Percentiles rank a stretch among this genome's conserved stretches.
phyloP scores from a whole-genome alignment of 805 yeast genomes.

The Yueomyces sinensis region DNA sequence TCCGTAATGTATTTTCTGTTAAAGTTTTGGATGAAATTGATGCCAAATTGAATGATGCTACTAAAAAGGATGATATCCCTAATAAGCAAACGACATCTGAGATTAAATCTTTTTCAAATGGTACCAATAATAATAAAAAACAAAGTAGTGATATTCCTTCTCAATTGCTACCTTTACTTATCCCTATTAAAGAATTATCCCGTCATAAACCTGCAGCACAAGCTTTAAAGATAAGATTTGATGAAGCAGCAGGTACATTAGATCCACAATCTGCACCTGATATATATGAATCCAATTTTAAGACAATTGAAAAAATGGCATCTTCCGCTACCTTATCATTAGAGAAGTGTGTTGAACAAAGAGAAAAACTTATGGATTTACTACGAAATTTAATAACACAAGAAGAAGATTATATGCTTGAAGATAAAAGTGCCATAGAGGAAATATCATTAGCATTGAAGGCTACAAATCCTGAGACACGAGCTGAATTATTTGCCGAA shows the following conservation, averaged over 20 bases:
- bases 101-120: background rate
- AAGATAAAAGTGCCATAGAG: constrained; percentile 16
- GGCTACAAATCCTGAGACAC: constrained; percentile 13
- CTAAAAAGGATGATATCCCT: too few relatives aligned
- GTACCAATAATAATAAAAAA: background rate
- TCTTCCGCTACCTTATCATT: constrained; percentile 18
- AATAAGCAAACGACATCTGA: background rate
- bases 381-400: constrained; percentile 15
- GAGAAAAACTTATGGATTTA: constrained; percentile 16
- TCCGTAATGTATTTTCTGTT: constrained; percentile 37
- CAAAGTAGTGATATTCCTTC: background rate
- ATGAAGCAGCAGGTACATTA: constrained; percentile 14
- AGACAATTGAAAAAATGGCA: constrained; percentile 22
- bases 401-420: constrained; percentile 14
- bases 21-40: constrained; percentile 22
- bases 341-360: constrained; percentile 15
- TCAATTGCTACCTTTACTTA: background rate
- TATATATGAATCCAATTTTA: constrained; percentile 18
- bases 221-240: constrained; percentile 19
- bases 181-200: background rate
- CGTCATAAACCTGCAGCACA: background rate
- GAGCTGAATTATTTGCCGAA: constrained; percentile 1
- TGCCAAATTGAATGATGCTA: too few relatives aligned
- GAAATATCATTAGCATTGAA: constrained; percentile 16
- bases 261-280: constrained; percentile 12